A percentile compares a stretch with the other conserved stretches of the same genome.
These are phyloP conservation scores for Solanum sejunctum DNA, from an alignment of 257 asterid genomes.

Conservation along the genomic window DNA sequence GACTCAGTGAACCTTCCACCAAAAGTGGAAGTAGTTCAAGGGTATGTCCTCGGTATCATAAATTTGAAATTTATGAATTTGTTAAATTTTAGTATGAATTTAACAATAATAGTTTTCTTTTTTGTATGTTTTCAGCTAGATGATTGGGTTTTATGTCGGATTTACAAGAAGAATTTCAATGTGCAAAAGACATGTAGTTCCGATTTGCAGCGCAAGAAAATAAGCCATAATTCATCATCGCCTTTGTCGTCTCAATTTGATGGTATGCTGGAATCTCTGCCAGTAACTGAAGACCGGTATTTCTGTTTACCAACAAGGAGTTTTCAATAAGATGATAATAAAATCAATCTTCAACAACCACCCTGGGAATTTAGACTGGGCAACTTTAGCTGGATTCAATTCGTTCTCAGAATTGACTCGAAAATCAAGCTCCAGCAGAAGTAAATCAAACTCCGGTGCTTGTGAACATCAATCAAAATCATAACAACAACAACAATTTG, in stretches of 20 bases:
- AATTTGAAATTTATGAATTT: too few relatives aligned
- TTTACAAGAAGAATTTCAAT: slow-evolving; percentile 25
- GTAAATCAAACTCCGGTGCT: background rate
- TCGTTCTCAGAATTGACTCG: too few relatives aligned
- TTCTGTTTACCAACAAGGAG: slow-evolving; percentile 23
- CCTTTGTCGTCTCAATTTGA: slow-evolving; percentile 58
- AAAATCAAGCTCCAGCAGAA: too few relatives aligned
- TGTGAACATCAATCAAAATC: background rate
- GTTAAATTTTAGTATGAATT: background rate
- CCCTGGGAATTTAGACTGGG: slow-evolving; percentile 65
- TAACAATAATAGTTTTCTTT: background rate
- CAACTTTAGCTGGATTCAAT: slow-evolving; percentile 33
- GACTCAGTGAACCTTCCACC: slow-evolving; percentile 32
- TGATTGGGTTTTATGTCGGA: slow-evolving; percentile 34
- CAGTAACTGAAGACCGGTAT: slow-evolving; percentile 38
- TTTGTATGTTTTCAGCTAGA: slow-evolving; percentile 28
- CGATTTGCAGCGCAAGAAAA: slow-evolving; percentile 28
- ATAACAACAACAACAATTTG: background rate
- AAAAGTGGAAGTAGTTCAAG: slow-evolving; percentile 33
- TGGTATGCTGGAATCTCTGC: slow-evolving; percentile 50
- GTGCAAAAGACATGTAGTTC: slow-evolving; percentile 13
- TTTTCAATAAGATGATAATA: slow-evolving; percentile 19
- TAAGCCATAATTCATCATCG: slow-evolving; percentile 45
- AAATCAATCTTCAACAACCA: slow-evolving; percentile 32
- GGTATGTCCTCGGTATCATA: slow-evolving; percentile 5